These are phyloP conservation scores for Priceomyces medius DNA, from an alignment of 805 yeast genomes.

Conservation along the genomic window DNA sequence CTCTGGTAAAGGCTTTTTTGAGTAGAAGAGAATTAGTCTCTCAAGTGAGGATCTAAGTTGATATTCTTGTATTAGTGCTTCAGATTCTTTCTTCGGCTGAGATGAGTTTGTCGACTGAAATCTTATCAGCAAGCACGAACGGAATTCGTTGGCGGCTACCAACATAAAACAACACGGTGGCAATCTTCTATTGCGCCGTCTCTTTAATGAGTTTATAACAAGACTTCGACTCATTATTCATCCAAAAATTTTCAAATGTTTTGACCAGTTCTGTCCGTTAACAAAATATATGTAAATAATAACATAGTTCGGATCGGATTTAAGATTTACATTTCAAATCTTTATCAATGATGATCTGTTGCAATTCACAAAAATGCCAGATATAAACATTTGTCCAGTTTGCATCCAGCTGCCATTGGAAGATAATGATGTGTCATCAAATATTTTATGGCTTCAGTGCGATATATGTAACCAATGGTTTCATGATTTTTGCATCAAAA, in stretches of 20 bases:
- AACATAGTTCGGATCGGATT: too few relatives aligned
- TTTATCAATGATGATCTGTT: background rate
- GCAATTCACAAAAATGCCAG: constrained; percentile 10
- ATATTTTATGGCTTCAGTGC: constrained; percentile 55
- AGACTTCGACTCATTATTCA: too few relatives aligned
- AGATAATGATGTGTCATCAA: constrained; percentile 3
- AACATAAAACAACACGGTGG: too few relatives aligned
- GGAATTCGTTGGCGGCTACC: too few relatives aligned
- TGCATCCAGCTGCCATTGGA: constrained; percentile 18
- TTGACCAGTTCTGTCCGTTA: too few relatives aligned
- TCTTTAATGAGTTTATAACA: too few relatives aligned
- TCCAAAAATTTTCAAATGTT: too few relatives aligned
- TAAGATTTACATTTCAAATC: background rate
- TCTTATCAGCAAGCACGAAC: background rate
- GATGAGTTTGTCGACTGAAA: background rate
- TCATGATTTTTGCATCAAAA: constrained; percentile 49
- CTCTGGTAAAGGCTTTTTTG: constrained; percentile 51
- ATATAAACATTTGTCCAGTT: constrained; percentile 21
- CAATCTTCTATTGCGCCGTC: too few relatives aligned
- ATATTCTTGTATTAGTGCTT: constrained; percentile 50
- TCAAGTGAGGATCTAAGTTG: constrained; percentile 58
- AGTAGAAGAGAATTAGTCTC: constrained; percentile 55
- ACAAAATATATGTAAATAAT: too few relatives aligned
- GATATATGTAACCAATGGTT: constrained; percentile 54
- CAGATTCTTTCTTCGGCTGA: background rate